phyloP scores from a whole-genome alignment of 495 filamentous ascomycete genomes.

The Parathielavia appendiculata region DNA sequence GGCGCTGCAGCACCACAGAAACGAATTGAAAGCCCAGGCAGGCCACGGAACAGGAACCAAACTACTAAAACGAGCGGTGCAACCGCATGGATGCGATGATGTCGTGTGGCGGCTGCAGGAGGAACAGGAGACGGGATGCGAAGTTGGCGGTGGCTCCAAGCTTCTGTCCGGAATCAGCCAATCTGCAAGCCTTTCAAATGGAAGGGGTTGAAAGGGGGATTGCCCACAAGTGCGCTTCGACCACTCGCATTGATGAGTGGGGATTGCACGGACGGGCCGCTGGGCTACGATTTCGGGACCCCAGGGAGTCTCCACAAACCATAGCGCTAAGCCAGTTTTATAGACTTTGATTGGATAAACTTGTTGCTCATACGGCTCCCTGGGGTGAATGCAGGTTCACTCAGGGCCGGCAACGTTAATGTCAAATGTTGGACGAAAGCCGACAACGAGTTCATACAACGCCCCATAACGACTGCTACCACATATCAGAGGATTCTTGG shows the following conservation, averaged over 20 bases:
- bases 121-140: conserved; percentile 3
- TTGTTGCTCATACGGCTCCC: background rate
- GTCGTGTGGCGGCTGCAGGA: conserved; percentile 19
- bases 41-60: background rate
- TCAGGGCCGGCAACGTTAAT: background rate
- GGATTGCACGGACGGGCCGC: too few relatives aligned
- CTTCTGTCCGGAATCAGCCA: background rate
- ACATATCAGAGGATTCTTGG: conserved; percentile 2
- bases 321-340: too few relatives aligned
- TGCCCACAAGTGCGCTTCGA: background rate
- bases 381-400: conserved; percentile 12
- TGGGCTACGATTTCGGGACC: too few relatives aligned
- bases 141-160: conserved; percentile 17
- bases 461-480: conserved; percentile 4
- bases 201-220: too few relatives aligned
- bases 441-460: background rate
- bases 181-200: background rate
- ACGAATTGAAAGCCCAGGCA: background rate
- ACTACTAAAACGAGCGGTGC: conserved; percentile 22
- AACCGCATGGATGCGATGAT: conserved; percentile 23
- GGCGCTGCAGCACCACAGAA: background rate
- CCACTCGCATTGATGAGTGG: too few relatives aligned
- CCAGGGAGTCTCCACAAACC: too few relatives aligned
- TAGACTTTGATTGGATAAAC: background rate
- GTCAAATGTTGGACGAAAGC: background rate